Evolutionary conservation across 2,329 filamentous ascomycete species (phyloP), one percentile per base, ranked within the genome.

Genomic region (Sphaerulina musiva): DNA sequence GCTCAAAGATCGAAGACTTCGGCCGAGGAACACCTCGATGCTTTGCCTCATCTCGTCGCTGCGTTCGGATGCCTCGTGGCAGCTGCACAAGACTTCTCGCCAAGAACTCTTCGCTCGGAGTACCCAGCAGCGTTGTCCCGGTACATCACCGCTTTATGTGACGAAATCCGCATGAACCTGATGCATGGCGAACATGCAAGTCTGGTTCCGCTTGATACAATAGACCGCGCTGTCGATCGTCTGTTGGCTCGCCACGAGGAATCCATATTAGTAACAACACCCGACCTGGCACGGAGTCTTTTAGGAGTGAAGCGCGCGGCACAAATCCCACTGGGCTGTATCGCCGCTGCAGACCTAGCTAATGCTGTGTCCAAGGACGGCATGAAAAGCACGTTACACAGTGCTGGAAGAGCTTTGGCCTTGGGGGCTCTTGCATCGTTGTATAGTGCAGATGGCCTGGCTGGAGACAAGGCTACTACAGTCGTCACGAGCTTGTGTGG

Each of bases 361-460:
- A 55, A 57, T 20, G 57, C 58, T 47, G 59, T 68, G 3, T 32
- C 48, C 2, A 46, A 50, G 23, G 71, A 74, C 55, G 63, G 66
- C 7, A 67, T 69, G 3, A 75, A 73, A 53, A 72, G 69, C 48
- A 69, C 69, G 0, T 54, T 70, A 11, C 66, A 70, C 29, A 73
- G 71, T 38, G 72, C 70, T 8, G 75, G 74, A 8, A 68, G 73
- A 58, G 72, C 70, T 1, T 69, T 77, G 41, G 75, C 74, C 7
- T 64, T 77, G 0, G 75, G 74, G 9, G 69, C 73, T 36, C 46
- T 68, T n/a, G 52, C 61, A 17, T 20, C 47, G 4, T 20, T 40
- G 8, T 63, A 63, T 44, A 56, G 39, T 6, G 23, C 46, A 32
- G 40, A n/a, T 14, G 62, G 56, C 6, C 46, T 64, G 8, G n/a